Evolutionary conservation across 148 eudicot species (phyloP), one percentile per base, ranked within the genome.

Genomic region (Chenopodium quinoa): DNA sequence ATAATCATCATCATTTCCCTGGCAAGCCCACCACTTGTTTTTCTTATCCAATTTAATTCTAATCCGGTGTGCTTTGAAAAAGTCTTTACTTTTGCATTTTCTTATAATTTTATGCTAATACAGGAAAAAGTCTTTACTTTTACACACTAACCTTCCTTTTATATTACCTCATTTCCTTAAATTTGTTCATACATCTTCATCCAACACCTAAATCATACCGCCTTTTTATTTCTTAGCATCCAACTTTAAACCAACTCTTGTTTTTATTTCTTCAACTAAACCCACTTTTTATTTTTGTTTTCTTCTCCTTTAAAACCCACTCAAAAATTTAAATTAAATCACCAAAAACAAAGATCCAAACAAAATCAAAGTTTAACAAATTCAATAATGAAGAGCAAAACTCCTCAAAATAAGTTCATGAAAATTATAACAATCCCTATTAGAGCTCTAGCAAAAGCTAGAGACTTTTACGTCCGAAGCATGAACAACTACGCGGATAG

Each of bases 381-480:
- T 40, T 7, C 9, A 72, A 73, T 70, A 71, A 82, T 69, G 80
- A 78, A 73, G 14, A 3, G 75, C 5, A 79, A 83, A 75, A 19
- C 48, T 1, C 12, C 73, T 1, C 79, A 84, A 31, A 88, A 81
- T 87, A 90, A 67, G 80, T 75, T 91, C 48, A 17, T 86, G 62
- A 65, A 81, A 17, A 82, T 92, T 58, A 72, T 92, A 75, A 75
- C 91, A 70, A 78, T 79, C 22, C 94, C 97, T 6, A 78, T 86
- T 20, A 79, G 84, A 82, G 86, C 87, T 29, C 66, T 92, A 7
- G 77, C 86, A 31, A 91, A 88, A 79, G 97, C 92, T 3, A 83
- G 89, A 14, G 97, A 92, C 73, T 84, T 88, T 13, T 92, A 92
- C 82, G 90, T 90, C 3, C 76, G 34, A 12, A 88, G 86, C 84